Evolutionary conservation across 2,329 filamentous ascomycete species (phyloP), one percentile per base, ranked within the genome.

Genomic region (Penicillium brasilianum): DNA sequence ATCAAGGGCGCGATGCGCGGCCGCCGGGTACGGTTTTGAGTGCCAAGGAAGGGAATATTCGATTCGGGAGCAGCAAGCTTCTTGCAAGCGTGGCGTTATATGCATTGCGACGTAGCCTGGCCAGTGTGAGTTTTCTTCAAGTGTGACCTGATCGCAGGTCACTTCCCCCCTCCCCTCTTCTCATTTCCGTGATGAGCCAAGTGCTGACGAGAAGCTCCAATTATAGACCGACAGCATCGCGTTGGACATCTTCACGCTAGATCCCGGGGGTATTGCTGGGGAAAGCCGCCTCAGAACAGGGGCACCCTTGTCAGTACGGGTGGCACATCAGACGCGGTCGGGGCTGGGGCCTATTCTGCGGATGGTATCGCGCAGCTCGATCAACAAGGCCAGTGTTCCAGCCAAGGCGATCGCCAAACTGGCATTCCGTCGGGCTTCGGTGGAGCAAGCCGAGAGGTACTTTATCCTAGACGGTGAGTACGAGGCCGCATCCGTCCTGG

Each of bases 51-150:
- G 71, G 64, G 14, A 70, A 66, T 49, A 41, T 66, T 22, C 72
- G 74, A 18, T 76, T 72, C 55, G 72, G 72, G 25, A 77, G 75
- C 59, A 77, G 74, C 60, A 77, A 77, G 59, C 55, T 77, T 30
- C 57, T 77, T 18, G 72, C 71, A 59, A 74, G 70, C 55, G 70
- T 71, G 8, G 71, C 72, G 18, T 71, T 77, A 69, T 77, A 77
- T 69, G 74, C 74, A 44, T 64, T 77, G 65, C 71, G 74, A 49
- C 71, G 75, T 41, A 77, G 75, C 60, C 60, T 77, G 60, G 69
- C 71, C 41, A 63, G 69, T 54, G 75, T 76, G 62, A 71, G 74
- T 72, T 43, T 41, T 18, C 34, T 16, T 22, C 34, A n/a, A 28
- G 20, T 53, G 22, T 28, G 22, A 53, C 48, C 34, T 16, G 50